Conservation (phyloP, 2,329 filamentous ascomycete species). For the Pyrenophora graminea region DNA sequence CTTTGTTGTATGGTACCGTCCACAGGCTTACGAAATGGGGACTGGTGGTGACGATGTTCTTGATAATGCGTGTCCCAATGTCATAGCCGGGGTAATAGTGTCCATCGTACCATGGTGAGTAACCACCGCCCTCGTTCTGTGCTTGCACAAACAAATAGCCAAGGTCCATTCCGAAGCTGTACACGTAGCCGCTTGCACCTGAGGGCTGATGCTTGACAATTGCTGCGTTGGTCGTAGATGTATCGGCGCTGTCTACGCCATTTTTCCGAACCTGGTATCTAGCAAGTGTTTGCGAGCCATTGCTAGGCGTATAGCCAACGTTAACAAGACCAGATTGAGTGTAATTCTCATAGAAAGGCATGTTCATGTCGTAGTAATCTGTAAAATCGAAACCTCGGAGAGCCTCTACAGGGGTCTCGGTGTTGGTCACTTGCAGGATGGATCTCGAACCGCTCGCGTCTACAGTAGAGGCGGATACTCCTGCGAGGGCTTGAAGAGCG, state of each 20-base stretch:
- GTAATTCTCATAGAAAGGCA: conserved; percentile 14
- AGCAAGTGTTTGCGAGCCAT: conserved; percentile 6
- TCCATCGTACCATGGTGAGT: conserved; percentile 10
- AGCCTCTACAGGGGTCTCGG: conserved; percentile 5
- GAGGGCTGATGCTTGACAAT: conserved; percentile 10
- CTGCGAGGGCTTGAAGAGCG: conserved; percentile 8
- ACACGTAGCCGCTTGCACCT: conserved; percentile 7
- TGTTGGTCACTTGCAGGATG: conserved; percentile 6
- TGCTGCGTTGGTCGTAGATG: conserved; percentile 6
- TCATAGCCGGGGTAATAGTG: conserved; percentile 15
- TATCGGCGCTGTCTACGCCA: conserved; percentile 8
- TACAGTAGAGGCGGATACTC: conserved; percentile 7
- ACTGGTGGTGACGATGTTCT: conserved; percentile 11
- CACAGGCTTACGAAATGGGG: conserved; percentile 9
- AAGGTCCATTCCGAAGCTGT: conserved; percentile 13
- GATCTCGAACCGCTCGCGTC: conserved; percentile 7
- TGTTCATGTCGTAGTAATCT: conserved; percentile 7
- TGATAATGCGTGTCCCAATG: conserved; percentile 12
- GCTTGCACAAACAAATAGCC: conserved; percentile 7
- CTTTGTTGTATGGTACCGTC: conserved; percentile 14
- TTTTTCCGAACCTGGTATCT: conserved; percentile 4
- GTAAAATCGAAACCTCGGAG: conserved; percentile 9
- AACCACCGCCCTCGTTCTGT: conserved; percentile 5
- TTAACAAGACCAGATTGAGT: conserved; percentile 4
- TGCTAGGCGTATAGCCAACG: conserved; percentile 10